Conservation (phyloP, 768 basidiomycete species). For the Mycena olivaceomarginata region DNA sequence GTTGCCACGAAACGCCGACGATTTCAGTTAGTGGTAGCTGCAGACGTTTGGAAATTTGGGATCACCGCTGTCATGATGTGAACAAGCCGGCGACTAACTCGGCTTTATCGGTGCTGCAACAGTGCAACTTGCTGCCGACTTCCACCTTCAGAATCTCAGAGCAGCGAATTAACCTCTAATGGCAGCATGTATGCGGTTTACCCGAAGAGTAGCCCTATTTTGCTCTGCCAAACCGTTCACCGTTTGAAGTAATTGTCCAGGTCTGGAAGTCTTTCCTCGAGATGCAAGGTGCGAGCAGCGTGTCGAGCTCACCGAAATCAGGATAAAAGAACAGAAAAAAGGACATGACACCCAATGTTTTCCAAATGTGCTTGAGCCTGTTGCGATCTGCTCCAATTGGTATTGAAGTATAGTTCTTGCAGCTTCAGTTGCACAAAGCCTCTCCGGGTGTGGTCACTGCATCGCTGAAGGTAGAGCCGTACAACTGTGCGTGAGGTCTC, state of each 20-base stretch:
- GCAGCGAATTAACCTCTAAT: neutral
- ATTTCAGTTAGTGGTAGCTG: too few species aligned
- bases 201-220: constrained; percentile 23
- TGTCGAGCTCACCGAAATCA: neutral
- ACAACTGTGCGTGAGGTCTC: constrained; percentile 73
- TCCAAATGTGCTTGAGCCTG: constrained; percentile 72
- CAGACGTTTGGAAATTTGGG: constrained; percentile 10
- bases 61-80: neutral
- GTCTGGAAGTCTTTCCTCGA: constrained; percentile 90
- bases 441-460: constrained; percentile 84
- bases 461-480: constrained; percentile 83
- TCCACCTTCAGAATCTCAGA: neutral
- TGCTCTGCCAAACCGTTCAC: too few species aligned
- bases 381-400: neutral
- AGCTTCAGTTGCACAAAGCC: constrained; percentile 63
- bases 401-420: neutral
- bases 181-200: constrained; percentile 35
- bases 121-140: neutral
- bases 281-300: constrained; percentile 72
- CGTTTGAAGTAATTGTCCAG: constrained; percentile 55
- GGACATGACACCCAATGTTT: constrained; percentile 90
- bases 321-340: constrained; percentile 51
- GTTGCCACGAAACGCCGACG: neutral
- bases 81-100: neutral
- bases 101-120: neutral